These are phyloP conservation scores for Lactarius trivialis DNA, from an alignment of 768 basidiomycete species.

Conservation along the genomic window DNA sequence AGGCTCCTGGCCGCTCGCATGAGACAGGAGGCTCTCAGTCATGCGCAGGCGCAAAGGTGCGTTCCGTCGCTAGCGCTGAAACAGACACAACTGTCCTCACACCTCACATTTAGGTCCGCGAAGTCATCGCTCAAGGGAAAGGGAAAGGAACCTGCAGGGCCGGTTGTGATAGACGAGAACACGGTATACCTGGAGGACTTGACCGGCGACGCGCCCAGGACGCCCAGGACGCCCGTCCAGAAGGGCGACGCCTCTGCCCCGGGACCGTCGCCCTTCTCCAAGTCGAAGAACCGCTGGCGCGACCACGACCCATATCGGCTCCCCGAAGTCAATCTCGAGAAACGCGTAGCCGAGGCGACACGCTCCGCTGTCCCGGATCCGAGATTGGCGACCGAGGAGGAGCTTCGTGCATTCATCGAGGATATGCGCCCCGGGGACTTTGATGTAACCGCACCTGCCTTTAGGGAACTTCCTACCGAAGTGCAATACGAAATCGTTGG, in stretches of 20 bases:
- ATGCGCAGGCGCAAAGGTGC: conserved; percentile 41
- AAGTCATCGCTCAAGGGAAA: conserved; percentile 35
- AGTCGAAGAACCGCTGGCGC: conserved; percentile 56
- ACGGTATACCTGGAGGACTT: conserved; percentile 89
- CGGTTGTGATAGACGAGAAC: conserved; percentile 56
- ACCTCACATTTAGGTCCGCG: conserved; percentile 2
- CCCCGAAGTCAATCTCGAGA: conserved; percentile 72
- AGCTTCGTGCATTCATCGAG: conserved; percentile 87
- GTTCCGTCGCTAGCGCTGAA: conserved; percentile 22
- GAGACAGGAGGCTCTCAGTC: conserved; percentile 79
- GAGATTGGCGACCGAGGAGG: conserved; percentile 92
- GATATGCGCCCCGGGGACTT: conserved; percentile 95
- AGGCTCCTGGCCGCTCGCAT: conserved; percentile 89
- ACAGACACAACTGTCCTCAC: not conserved
- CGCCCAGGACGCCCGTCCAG: conserved; percentile 31
- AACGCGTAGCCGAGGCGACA: conserved; percentile 54
- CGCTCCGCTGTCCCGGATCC: conserved; percentile 68
- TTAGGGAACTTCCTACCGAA: conserved; percentile 89
- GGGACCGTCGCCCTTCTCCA: conserved; percentile 41
- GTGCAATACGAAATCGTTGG: conserved; percentile 98
- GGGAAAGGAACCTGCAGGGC: conserved; percentile 39
- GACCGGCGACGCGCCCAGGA: conserved; percentile 45
- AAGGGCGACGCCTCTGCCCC: conserved; percentile 26
- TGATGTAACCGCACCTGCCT: conserved; percentile 83
- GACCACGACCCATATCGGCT: conserved; percentile 92